Base-by-base conservation (phyloP, 345 rosid species). In the Ricinus communis region DNA sequence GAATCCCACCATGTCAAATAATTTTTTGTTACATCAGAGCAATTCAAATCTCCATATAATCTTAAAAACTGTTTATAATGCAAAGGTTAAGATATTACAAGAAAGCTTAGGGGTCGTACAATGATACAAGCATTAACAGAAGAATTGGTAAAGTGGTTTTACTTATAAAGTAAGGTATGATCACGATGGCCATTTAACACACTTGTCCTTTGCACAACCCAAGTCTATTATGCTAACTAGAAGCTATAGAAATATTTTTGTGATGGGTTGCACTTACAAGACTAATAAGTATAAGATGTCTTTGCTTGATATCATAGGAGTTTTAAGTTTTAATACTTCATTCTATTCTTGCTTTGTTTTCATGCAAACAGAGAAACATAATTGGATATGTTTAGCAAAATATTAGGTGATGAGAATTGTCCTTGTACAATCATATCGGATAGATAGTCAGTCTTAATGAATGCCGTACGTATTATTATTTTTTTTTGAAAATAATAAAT, bases 211-310 rank as follows among this genome's bases (percentile, higher is more conserved):
- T 30, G n/a, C 57, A 3, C 70, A 66, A 30, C 45, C 30, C 0
- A 5, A 7, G 8, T 50, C 46, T 2, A 18, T 66, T 24, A n/a
- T 36, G 27, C 31, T 66, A 33, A 50, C 70, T 3, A 50, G 12
- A 12, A 66, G 59, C 24, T 66, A 51, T 15, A 49, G 58, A 0
- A 66, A 10, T 49, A 0, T 66, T n/a, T 66, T 51, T 31, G 28
- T 66, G 33, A 50, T 50, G 27, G 28, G 31, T 66, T 66, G 28
- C 4, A 66, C 58, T 31, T 66, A 66, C 28, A 66, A 19, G 70
- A 50, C 46, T 5, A 19, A 50, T 1, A 66, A 14, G n/a, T 66
- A 50, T 36, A 51, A 66, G 11, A 30, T 66, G 59, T 16, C 46
- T 6, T 30, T 50, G 28, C 59, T 66, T 66, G 28, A 66, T 33